Percentiles rank a stretch among this genome's conserved stretches.
These are phyloP conservation scores for Rubia balearica DNA, from an alignment of 305 asterid species.

Conservation along the genomic window DNA sequence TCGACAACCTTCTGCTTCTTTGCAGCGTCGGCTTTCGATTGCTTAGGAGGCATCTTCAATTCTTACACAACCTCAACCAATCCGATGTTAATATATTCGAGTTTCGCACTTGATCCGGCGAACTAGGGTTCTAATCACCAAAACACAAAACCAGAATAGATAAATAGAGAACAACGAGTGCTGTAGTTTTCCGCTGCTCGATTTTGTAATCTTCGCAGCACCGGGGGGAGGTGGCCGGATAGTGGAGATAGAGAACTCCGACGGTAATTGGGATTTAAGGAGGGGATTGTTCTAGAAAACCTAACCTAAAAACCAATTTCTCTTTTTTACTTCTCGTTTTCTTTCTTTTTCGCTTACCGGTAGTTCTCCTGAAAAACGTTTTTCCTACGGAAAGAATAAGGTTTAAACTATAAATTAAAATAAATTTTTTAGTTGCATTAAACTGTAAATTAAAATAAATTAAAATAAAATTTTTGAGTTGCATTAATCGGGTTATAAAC, in stretches of 20 bases:
- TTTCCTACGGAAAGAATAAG: too few species aligned
- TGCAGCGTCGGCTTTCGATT: slow-evolving; percentile 69
- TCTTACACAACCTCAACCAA: slow-evolving; percentile 14
- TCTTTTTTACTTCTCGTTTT: background rate
- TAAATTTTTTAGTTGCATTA: too few species aligned
- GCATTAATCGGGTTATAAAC: too few species aligned
- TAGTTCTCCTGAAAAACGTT: too few species aligned
- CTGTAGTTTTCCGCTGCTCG: background rate
- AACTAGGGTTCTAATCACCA: background rate
- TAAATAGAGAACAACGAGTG: background rate
- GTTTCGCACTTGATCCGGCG: background rate
- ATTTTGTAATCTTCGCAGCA: background rate
- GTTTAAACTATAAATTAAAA: too few species aligned
- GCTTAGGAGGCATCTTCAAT: slow-evolving; percentile 69
- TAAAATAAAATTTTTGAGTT: too few species aligned
- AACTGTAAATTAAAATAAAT: too few species aligned
- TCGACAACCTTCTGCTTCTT: slow-evolving; percentile 87
- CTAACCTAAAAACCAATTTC: background rate
- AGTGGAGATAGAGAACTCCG: background rate
- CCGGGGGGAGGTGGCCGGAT: slow-evolving; percentile 1
- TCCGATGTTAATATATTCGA: background rate
- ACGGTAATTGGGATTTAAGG: background rate
- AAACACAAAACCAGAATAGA: background rate
- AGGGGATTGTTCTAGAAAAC: background rate
- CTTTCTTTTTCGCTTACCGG: background rate